A percentile compares a stretch with the other conserved stretches of the same genome.
Evolutionary conservation across 169 alveolate genomes (phyloP).

Genomic region (Plasmodium vivax): DNA sequence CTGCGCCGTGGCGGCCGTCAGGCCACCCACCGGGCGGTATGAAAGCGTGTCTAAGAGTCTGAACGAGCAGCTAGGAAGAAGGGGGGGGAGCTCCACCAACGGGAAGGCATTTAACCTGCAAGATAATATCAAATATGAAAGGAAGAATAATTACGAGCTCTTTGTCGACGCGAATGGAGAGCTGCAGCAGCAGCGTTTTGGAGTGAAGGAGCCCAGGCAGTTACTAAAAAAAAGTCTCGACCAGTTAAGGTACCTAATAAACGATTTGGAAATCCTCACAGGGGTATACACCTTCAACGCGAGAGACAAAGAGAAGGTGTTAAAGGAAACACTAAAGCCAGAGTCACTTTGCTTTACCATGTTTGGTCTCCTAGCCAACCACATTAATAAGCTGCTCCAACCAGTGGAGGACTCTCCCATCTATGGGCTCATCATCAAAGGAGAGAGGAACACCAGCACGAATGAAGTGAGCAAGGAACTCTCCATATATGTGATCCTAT

Average conservation of each 20-base stretch:
- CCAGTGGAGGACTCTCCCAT: constrained; percentile 27
- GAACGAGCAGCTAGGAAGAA: background rate
- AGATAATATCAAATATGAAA: constrained; percentile 39
- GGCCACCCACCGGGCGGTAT: background rate
- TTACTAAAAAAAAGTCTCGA: constrained; percentile 21
- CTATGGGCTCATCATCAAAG: constrained; percentile 49
- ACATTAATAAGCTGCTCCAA: constrained; percentile 11
- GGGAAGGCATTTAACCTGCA: constrained; percentile 28
- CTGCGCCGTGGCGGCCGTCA: constrained; percentile 21
- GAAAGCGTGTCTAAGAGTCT: background rate
- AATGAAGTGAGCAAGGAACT: constrained; percentile 8
- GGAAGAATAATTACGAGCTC: constrained; percentile 63
- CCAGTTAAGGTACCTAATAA: constrained; percentile 30
- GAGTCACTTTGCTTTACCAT: constrained; percentile 58
- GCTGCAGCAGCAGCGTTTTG: constrained; percentile 18
- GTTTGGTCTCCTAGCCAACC: constrained; percentile 8
- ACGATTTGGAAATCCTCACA: constrained; percentile 43
- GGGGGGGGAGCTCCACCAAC: background rate
- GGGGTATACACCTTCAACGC: constrained; percentile 34
- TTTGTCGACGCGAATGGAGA: constrained; percentile 18
- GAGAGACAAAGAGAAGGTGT: constrained; percentile 49
- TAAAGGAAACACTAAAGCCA: constrained; percentile 62
- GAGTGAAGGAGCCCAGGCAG: constrained; percentile 67
- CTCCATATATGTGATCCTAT: constrained; percentile 28
- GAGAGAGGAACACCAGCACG: constrained; percentile 8